These are phyloP conservation scores for Podospora appendiculata DNA, from an alignment of 495 filamentous ascomycete genomes.

Conservation along the genomic window DNA sequence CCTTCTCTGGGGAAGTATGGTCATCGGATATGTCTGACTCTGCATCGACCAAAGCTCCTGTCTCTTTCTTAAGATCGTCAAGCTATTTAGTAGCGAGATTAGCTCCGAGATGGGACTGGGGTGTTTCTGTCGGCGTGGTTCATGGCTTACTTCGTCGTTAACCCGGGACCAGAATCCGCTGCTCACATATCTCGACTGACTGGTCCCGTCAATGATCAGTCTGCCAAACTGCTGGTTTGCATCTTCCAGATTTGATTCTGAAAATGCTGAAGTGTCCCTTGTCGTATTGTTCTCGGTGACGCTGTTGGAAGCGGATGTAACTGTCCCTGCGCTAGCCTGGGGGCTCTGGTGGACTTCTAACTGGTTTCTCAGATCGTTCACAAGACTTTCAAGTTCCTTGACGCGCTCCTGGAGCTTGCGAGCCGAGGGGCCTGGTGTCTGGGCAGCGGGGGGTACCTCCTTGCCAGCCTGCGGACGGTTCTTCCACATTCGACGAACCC, in stretches of 20 bases:
- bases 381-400: constrained; percentile 44
- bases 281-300: neutral
- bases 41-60: constrained; percentile 17
- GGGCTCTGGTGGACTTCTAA: constrained; percentile 26
- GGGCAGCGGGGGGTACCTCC: neutral
- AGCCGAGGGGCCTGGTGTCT: constrained; percentile 9
- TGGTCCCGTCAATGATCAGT: constrained; percentile 29
- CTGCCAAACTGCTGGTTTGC: constrained; percentile 13
- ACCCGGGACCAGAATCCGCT: constrained; percentile 48
- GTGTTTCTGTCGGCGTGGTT: neutral
- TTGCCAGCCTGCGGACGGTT: neutral
- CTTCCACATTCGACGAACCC: constrained; percentile 35
- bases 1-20: constrained; percentile 21
- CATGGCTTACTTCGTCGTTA: constrained; percentile 39
- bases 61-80: constrained; percentile 34
- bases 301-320: neutral
- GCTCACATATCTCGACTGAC: constrained; percentile 39
- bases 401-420: constrained; percentile 43
- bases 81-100: constrained; percentile 19
- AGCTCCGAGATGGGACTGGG: neutral
- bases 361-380: constrained; percentile 47
- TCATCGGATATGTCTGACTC: constrained; percentile 32
- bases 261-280: neutral
- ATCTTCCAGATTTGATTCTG: constrained; percentile 6
- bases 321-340: neutral